Percentiles rank a stretch among this genome's conserved stretches.
These are phyloP conservation scores for Arthrobotrys conoides DNA, from an alignment of 2,329 filamentous ascomycete species.

Conservation along the genomic window DNA sequence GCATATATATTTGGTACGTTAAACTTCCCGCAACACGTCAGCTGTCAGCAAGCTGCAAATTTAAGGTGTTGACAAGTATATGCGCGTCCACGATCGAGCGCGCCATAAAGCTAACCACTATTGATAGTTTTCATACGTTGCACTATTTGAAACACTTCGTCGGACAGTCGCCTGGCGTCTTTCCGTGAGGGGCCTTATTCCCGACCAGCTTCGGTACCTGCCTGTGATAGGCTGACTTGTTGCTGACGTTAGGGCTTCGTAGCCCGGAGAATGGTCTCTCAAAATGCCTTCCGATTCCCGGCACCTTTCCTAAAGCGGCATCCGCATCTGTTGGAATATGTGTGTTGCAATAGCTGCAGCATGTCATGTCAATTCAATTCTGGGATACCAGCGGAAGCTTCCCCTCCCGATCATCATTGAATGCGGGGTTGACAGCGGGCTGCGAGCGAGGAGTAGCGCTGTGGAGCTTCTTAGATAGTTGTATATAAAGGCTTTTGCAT, in stretches of 20 bases:
- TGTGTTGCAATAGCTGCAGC: conserved; percentile 1
- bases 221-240: conserved; percentile 1
- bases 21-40: no score
- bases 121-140: no score
- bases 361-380: not conserved
- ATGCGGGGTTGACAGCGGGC: conserved; percentile 6
- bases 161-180: not conserved
- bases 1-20: no score
- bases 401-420: not conserved
- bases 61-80: no score
- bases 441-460: not conserved
- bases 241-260: conserved; percentile 10
- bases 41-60: no score
- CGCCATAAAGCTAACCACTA: no score
- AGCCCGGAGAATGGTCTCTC: not conserved
- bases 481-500: not conserved
- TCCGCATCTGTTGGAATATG: conserved; percentile 1
- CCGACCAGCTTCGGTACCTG: no score
- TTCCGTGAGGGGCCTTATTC: not conserved
- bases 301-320: conserved; percentile 24
- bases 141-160: not conserved
- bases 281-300: conserved; percentile 38
- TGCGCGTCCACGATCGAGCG: no score
- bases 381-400: not conserved
- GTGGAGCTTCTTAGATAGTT: not conserved